Conservation (phyloP, 441 rosid species). For the Aquilaria agallochum region DNA sequence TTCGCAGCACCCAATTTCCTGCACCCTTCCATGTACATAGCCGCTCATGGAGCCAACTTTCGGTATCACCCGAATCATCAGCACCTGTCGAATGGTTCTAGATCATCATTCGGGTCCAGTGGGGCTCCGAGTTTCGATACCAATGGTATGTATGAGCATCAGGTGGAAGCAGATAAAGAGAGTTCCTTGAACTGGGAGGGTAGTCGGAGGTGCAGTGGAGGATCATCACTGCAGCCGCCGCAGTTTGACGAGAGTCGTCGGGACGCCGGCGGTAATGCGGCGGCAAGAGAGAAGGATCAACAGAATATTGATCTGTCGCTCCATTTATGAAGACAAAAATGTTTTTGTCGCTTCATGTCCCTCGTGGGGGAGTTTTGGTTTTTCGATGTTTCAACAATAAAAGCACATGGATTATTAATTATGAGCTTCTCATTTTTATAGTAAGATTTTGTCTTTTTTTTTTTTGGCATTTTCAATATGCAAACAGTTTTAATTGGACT, state of each 20-base stretch:
- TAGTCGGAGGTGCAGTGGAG: slow-evolving; percentile 27
- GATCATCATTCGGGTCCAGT: slow-evolving; percentile 25
- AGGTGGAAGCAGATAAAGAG: slow-evolving; percentile 22
- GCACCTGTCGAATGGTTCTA: slow-evolving; percentile 23
- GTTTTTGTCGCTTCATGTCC: neutral
- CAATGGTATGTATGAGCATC: slow-evolving; percentile 17
- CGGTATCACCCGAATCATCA: slow-evolving; percentile 29
- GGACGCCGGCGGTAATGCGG: slow-evolving; percentile 10
- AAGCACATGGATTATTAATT: too few species aligned
- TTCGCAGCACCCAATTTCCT: slow-evolving; percentile 29
- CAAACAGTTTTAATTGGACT: too few species aligned
- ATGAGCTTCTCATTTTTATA: too few species aligned
- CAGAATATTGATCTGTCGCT: slow-evolving; percentile 69
- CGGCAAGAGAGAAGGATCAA: slow-evolving; percentile 31
- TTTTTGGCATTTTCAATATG: neutral
- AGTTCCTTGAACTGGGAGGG: slow-evolving; percentile 40
- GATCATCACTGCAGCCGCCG: slow-evolving; percentile 13
- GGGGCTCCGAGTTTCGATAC: slow-evolving; percentile 33
- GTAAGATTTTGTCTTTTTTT: neutral
- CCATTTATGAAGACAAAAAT: slow-evolving; percentile 43
- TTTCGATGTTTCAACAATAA: neutral
- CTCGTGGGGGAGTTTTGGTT: neutral
- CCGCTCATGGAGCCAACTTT: slow-evolving; percentile 44
- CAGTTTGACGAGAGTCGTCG: slow-evolving; percentile 15
- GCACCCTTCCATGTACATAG: slow-evolving; percentile 43